Conservation (phyloP, 257 asterid species). For the Plectranthus barbatus region DNA sequence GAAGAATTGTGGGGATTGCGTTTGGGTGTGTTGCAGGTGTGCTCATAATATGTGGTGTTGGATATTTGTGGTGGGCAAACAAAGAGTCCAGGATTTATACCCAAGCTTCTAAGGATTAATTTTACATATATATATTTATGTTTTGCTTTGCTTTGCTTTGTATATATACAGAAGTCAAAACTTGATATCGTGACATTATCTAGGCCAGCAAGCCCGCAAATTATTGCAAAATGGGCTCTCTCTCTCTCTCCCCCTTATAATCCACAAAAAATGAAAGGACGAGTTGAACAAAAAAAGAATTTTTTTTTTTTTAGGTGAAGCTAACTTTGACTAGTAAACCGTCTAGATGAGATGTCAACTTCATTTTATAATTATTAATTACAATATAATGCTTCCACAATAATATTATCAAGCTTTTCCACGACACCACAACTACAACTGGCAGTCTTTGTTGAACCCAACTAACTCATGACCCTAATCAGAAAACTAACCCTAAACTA, state of each 20-base stretch:
- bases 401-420: no score
- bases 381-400: neutral
- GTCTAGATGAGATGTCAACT: neutral
- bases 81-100: conserved; percentile 22
- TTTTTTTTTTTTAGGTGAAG: no score
- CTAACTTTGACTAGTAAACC: neutral
- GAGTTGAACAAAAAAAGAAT: no score
- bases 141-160: neutral
- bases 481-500: no score
- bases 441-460: neutral
- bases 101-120: conserved; percentile 26
- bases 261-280: no score
- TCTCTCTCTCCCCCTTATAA: no score
- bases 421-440: conserved; percentile 4
- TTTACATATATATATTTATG: neutral
- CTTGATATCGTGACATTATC: neutral
- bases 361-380: no score
- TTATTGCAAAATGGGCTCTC: no score
- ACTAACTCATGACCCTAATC: neutral
- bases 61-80: conserved; percentile 36
- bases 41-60: conserved; percentile 23
- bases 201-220: no score
- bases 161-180: no score
- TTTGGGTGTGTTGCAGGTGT: conserved; percentile 35
- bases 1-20: conserved; percentile 32